Percentiles rank a stretch among this genome's conserved stretches.
Conservation (phyloP, 139 green algal genomes). For the Micractinium sp. region DNA sequence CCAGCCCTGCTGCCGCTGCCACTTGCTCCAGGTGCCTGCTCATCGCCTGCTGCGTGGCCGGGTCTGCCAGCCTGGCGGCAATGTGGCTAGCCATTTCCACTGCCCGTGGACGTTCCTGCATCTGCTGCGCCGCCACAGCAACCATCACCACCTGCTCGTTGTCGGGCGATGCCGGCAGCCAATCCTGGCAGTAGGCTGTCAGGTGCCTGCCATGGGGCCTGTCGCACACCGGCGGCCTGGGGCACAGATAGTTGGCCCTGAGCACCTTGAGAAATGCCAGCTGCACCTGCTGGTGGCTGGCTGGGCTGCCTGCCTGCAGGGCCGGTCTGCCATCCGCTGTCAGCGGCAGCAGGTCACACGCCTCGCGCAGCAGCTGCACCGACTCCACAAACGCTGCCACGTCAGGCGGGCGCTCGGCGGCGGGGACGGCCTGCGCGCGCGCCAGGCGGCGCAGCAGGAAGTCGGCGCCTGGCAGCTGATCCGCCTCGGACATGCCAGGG, state of each 20-base stretch:
- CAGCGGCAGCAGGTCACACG: neutral
- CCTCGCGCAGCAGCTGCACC: neutral
- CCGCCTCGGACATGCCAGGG: too few relatives aligned
- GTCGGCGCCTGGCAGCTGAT: neutral
- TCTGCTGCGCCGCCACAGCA: too few relatives aligned
- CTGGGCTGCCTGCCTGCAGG: neutral
- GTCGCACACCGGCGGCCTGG: neutral
- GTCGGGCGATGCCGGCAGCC: too few relatives aligned
- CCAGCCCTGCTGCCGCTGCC: too few relatives aligned
- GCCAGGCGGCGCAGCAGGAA: neutral
- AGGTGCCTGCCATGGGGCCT: neutral
- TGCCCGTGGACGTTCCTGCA: too few relatives aligned
- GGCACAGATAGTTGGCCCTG: neutral
- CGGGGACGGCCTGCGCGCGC: neutral
- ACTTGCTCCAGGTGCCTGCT: too few relatives aligned
- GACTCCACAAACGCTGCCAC: neutral
- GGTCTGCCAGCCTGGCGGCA: too few relatives aligned
- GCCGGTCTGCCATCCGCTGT: neutral
- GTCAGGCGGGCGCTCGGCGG: neutral
- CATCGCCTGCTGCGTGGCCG: too few relatives aligned
- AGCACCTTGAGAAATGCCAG: neutral
- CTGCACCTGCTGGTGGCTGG: neutral
- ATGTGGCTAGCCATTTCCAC: too few relatives aligned
- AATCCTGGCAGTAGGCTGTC: neutral
- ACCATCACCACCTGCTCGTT: too few relatives aligned